phyloP scores from a whole-genome alignment of 2,329 filamentous ascomycete species.

The Remersonia thermophila region DNA sequence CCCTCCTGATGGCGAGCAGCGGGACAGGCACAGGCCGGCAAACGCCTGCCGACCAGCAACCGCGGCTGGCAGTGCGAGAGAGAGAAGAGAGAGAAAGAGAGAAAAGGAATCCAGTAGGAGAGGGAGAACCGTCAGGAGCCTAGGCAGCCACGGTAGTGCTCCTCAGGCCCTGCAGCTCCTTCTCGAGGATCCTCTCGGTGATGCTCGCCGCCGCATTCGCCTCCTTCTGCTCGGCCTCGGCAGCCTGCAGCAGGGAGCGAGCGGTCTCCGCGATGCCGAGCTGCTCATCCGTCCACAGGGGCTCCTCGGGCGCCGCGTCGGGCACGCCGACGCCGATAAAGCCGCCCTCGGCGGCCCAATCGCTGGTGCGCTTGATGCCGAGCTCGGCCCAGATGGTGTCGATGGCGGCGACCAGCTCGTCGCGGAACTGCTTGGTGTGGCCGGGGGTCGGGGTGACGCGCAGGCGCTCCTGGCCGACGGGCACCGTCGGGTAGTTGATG shows the following conservation, averaged over 20 bases:
- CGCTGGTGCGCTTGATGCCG: constrained; percentile 73
- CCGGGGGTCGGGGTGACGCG: constrained; percentile 93
- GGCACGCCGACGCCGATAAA: constrained; percentile 87
- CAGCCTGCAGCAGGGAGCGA: constrained; percentile 43
- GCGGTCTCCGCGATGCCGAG: constrained; percentile 60
- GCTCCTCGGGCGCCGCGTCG: constrained; percentile 44
- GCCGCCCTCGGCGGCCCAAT: constrained; percentile 83
- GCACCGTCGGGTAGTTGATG: constrained; percentile 98
- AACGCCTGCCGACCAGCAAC: constrained; percentile 6
- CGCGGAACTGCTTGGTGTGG: constrained; percentile 72
- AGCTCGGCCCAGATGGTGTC: constrained; percentile 83
- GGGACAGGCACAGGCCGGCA: too few relatives aligned
- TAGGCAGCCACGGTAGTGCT: background rate
- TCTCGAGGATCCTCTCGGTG: constrained; percentile 48
- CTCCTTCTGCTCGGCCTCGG: constrained; percentile 4
- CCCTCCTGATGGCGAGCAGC: constrained; percentile 7
- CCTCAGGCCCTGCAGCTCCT: constrained; percentile 28
- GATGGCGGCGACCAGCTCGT: constrained; percentile 72
- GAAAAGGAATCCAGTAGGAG: constrained; percentile 2
- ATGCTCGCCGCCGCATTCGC: constrained; percentile 20
- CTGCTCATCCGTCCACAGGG: constrained; percentile 90
- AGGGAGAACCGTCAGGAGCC: too few relatives aligned
- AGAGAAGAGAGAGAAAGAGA: constrained; percentile 3
- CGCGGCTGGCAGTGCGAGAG: background rate
- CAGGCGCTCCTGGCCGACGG: constrained; percentile 92